Evolutionary conservation across 768 basidiomycete species (phyloP).

Genomic region (Termitomyces sp.): DNA sequence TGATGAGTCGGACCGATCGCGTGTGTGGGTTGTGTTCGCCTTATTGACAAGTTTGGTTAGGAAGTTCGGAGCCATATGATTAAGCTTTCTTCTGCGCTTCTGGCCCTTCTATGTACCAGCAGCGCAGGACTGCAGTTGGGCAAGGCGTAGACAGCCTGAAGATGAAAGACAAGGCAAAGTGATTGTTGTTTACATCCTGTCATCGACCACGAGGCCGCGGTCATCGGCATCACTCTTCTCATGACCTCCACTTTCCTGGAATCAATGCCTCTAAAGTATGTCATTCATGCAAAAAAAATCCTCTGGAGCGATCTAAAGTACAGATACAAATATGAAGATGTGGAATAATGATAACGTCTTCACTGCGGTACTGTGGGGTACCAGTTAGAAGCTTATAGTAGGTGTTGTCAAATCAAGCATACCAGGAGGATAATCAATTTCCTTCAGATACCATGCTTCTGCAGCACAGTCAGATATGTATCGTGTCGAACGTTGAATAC

Average conservation of each 20-base stretch:
- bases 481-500: constrained; percentile 8
- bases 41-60: constrained; percentile 37
- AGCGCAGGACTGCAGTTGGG: background rate
- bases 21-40: constrained; percentile 23
- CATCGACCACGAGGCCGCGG: constrained; percentile 2
- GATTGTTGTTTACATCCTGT: background rate
- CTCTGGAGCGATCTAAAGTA: background rate
- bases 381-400: background rate
- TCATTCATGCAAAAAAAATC: background rate
- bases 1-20: constrained; percentile 32
- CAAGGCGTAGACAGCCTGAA: background rate
- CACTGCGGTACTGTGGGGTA: constrained; percentile 8
- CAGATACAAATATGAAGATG: background rate
- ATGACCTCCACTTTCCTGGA: background rate
- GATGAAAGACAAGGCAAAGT: constrained; percentile 3
- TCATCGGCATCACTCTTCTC: background rate
- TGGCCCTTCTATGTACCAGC: background rate
- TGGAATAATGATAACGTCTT: background rate
- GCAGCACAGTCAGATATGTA: constrained; percentile 5
- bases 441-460: constrained; percentile 50
- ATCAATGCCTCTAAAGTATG: background rate
- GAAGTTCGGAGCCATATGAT: constrained; percentile 36
- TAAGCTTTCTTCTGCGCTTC: constrained; percentile 6
- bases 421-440: constrained; percentile 48
- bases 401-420: constrained; percentile 7